Evolutionary conservation across 2,329 filamentous ascomycete species (phyloP).

Genomic region (Fusarium sp.): DNA sequence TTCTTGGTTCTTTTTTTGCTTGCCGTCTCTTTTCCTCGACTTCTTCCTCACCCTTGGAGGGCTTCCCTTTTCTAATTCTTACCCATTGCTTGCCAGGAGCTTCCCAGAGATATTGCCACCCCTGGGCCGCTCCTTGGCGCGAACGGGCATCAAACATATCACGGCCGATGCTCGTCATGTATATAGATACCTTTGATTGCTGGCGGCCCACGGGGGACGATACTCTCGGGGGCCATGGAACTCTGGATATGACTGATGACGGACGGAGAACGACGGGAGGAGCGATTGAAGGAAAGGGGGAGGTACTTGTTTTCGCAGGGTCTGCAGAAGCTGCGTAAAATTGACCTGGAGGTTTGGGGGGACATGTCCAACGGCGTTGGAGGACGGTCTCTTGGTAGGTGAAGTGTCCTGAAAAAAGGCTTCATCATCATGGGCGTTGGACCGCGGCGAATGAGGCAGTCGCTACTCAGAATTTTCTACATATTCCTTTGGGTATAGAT

Average conservation of each 20-base stretch:
- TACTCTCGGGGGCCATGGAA: slow-evolving; percentile 28
- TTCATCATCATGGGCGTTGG: slow-evolving; percentile 23
- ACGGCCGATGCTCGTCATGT: slow-evolving; percentile 34
- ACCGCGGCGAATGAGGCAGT: slow-evolving; percentile 31
- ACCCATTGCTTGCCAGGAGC: slow-evolving; percentile 23
- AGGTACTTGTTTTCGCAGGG: slow-evolving; percentile 33
- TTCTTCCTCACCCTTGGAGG: slow-evolving; percentile 32
- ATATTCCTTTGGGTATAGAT: slow-evolving; percentile 52
- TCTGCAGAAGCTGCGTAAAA: slow-evolving; percentile 31
- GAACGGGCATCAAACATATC: slow-evolving; percentile 34
- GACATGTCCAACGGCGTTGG: slow-evolving; percentile 26
- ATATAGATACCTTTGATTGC: slow-evolving; percentile 43
- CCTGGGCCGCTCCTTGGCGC: slow-evolving; percentile 1
- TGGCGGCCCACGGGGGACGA: slow-evolving; percentile 30
- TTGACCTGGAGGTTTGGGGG: slow-evolving; percentile 32
- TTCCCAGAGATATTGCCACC: slow-evolving; percentile 5
- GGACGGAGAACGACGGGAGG: slow-evolving; percentile 26
- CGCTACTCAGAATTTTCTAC: slow-evolving; percentile 48
- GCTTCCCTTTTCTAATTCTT: slow-evolving; percentile 37
- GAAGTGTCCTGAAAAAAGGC: slow-evolving; percentile 11
- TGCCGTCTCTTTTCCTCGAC: slow-evolving; percentile 16
- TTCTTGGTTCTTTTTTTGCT: slow-evolving; percentile 23
- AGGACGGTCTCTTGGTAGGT: slow-evolving; percentile 27
- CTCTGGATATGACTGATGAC: slow-evolving; percentile 46
- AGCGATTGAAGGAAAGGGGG: slow-evolving; percentile 29